A percentile compares a stretch with the other conserved stretches of the same genome.
Evolutionary conservation across 768 basidiomycete species (phyloP).

Genomic region (Mycena crocata): DNA sequence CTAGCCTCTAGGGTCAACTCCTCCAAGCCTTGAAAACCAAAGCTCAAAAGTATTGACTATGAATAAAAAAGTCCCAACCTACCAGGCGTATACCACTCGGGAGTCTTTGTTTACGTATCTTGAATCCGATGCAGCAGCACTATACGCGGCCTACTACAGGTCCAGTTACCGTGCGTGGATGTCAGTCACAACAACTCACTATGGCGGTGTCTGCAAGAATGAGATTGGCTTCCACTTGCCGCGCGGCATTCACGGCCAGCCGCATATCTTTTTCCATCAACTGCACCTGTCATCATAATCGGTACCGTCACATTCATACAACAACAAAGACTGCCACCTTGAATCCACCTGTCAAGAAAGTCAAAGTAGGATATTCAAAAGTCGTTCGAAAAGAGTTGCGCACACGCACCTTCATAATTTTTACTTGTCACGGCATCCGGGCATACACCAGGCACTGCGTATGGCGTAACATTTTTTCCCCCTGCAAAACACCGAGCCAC

Average conservation of each 20-base stretch:
- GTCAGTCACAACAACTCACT: too few species aligned
- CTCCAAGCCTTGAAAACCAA: conserved; percentile 11
- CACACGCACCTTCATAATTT: conserved; percentile 56
- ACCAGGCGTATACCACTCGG: conserved; percentile 56
- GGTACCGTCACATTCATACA: background rate
- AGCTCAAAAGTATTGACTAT: background rate
- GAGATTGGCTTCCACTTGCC: conserved; percentile 50
- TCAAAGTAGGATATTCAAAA: too few species aligned
- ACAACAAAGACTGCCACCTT: conserved; percentile 41
- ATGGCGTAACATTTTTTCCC: background rate
- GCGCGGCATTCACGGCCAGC: conserved; percentile 52
- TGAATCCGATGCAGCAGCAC: conserved; percentile 53
- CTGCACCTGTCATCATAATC: conserved; percentile 45
- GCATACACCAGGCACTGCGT: conserved; percentile 53
- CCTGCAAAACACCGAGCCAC: background rate
- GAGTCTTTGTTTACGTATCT: conserved; percentile 52
- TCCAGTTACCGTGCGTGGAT: too few species aligned
- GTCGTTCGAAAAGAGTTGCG: too few species aligned
- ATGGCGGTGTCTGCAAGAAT: conserved; percentile 53
- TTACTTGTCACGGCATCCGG: conserved; percentile 56
- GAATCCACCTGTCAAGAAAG: too few species aligned
- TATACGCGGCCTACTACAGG: too few species aligned
- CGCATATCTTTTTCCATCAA: conserved; percentile 59
- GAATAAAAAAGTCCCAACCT: conserved; percentile 4
- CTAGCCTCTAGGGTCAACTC: background rate